Evolutionary conservation across 495 filamentous ascomycete genomes (phyloP).

Genomic region (Neurospora sp.): DNA sequence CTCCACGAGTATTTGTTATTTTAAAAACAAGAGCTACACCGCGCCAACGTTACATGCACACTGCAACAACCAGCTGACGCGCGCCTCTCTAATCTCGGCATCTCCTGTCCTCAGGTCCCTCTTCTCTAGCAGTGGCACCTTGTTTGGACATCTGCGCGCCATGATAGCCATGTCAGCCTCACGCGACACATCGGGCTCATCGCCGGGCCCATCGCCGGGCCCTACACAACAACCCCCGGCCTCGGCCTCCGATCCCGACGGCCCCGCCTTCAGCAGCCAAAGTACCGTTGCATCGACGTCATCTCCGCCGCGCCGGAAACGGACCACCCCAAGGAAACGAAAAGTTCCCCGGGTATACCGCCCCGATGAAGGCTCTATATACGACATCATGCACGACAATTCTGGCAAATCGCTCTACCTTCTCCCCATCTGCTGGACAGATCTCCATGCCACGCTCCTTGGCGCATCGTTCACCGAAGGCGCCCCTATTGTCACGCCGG

Average conservation of each 20-base stretch:
- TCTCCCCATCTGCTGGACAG: constrained; percentile 38
- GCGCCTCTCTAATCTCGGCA: background rate
- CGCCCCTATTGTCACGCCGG: constrained; percentile 22
- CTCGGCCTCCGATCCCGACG: background rate
- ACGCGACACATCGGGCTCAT: constrained; percentile 3
- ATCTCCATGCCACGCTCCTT: constrained; percentile 29
- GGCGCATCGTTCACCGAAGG: constrained; percentile 27
- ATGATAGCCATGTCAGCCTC: constrained; percentile 22
- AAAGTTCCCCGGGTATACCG: background rate
- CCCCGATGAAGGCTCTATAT: constrained; percentile 34
- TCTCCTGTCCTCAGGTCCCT: constrained; percentile 13
- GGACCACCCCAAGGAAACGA: background rate
- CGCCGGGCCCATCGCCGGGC: background rate
- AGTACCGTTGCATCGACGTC: background rate
- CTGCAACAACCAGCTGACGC: constrained; percentile 3
- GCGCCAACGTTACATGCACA: background rate
- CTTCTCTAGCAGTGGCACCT: constrained; percentile 14
- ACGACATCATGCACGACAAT: constrained; percentile 37
- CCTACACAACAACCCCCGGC: background rate
- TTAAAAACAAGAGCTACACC: background rate
- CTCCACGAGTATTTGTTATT: background rate
- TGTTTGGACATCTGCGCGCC: constrained; percentile 24
- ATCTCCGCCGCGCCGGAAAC: background rate
- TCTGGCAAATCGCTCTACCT: constrained; percentile 29
- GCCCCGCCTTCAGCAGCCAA: background rate